These are phyloP conservation scores for Phialophora expanda DNA, from an alignment of 2,329 filamentous ascomycete genomes.

Conservation along the genomic window DNA sequence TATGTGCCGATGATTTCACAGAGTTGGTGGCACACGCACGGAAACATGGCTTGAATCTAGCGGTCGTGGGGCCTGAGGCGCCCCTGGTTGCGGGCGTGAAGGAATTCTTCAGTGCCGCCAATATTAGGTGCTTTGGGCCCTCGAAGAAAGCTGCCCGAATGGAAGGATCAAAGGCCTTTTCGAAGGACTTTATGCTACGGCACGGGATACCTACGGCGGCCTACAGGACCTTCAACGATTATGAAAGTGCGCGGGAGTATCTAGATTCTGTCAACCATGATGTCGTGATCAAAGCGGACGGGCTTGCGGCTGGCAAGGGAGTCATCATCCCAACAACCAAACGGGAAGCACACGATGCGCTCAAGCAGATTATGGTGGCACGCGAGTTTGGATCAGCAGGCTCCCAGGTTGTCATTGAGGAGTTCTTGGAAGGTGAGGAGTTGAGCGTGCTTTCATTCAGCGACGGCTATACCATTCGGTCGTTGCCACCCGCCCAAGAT, in stretches of 20 bases:
- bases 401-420: conserved; percentile 92
- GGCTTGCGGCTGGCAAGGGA: conserved; percentile 91
- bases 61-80: conserved; percentile 88
- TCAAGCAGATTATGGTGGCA: conserved; percentile 89
- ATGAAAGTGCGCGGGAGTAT: conserved; percentile 73
- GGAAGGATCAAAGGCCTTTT: conserved; percentile 96
- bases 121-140: conserved; percentile 84
- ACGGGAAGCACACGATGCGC: conserved; percentile 78
- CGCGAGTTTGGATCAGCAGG: conserved; percentile 86
- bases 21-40: conserved; percentile 76
- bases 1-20: conserved; percentile 77
- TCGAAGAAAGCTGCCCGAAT: conserved; percentile 81
- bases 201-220: conserved; percentile 87
- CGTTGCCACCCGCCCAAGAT: conserved; percentile 89
- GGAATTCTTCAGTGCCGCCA: conserved; percentile 75
- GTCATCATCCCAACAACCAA: conserved; percentile 85
- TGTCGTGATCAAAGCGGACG: conserved; percentile 92
- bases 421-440: conserved; percentile 89
- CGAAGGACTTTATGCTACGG: conserved; percentile 96
- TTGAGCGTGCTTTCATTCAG: conserved; percentile 89
- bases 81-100: conserved; percentile 92
- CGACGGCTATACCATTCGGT: conserved; percentile 83
- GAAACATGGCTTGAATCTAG: conserved; percentile 75
- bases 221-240: conserved; percentile 86
- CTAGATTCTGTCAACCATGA: conserved; percentile 72